Evolutionary conservation across 208 protist species (phyloP).

Genomic region (Balamuthia mandrillaris): DNA sequence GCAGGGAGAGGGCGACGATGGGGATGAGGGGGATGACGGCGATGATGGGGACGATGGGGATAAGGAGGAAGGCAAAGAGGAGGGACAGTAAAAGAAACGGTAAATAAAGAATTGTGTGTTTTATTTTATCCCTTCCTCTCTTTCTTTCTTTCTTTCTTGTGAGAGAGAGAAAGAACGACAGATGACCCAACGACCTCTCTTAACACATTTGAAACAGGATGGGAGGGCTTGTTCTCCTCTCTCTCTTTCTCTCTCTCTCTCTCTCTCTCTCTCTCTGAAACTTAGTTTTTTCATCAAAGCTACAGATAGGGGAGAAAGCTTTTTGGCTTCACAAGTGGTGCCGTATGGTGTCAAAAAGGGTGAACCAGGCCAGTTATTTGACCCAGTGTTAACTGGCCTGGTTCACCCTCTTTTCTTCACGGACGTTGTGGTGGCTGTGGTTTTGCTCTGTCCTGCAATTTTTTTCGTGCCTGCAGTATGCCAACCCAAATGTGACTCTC

Average conservation of each 20-base stretch:
- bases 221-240: too few species aligned
- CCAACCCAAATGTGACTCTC: too few species aligned
- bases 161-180: too few species aligned
- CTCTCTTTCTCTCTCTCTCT: not conserved
- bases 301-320: too few species aligned
- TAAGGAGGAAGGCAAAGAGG: not conserved
- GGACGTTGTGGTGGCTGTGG: not conserved
- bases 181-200: too few species aligned
- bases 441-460: not conserved
- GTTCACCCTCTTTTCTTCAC: too few species aligned
- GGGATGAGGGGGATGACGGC: too few species aligned
- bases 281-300: too few species aligned
- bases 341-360: not conserved
- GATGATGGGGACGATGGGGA: not conserved
- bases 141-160: not conserved
- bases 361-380: not conserved
- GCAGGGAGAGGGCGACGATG: not conserved
- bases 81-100: not conserved
- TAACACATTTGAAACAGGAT: too few species aligned
- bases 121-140: not conserved
- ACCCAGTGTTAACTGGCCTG: too few species aligned
- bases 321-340: not conserved
- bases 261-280: not conserved
- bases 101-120: not conserved
- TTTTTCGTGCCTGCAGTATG: too few species aligned